A percentile compares a stretch with the other conserved stretches of the same genome.
Conservation (phyloP, 345 rosid species). For the Lenwebbia sp. region DNA sequence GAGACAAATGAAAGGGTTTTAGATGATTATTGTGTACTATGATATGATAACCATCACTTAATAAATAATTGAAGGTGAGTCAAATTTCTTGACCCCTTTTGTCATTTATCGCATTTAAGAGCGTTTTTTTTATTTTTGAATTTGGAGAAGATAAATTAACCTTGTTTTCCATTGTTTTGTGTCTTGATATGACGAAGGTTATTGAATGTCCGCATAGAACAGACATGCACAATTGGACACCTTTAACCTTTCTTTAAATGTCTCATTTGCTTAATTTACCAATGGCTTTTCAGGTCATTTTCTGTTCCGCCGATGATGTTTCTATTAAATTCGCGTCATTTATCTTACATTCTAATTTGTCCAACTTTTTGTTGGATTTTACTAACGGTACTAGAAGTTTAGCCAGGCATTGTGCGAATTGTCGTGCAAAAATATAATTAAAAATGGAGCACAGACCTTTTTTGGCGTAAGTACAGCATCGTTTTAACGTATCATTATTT, state of each 20-base stretch:
- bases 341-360: neutral
- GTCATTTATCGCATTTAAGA: neutral
- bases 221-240: neutral
- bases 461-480: neutral
- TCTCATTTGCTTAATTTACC: neutral
- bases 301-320: neutral
- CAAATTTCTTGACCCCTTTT: neutral
- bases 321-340: neutral
- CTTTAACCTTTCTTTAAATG: neutral
- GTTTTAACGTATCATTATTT: neutral
- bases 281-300: neutral
- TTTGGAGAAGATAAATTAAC: neutral
- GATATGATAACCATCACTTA: neutral
- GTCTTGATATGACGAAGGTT: neutral
- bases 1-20: neutral
- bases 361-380: neutral
- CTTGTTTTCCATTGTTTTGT: neutral
- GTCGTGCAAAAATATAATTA: neutral
- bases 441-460: neutral
- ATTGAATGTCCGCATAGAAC: neutral
- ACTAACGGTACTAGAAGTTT: neutral
- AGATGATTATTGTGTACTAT: neutral
- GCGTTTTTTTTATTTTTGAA: neutral
- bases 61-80: neutral
- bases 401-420: neutral